These are phyloP conservation scores for Aspergillus caelatus DNA, from an alignment of 2,329 filamentous ascomycete species.

Conservation along the genomic window DNA sequence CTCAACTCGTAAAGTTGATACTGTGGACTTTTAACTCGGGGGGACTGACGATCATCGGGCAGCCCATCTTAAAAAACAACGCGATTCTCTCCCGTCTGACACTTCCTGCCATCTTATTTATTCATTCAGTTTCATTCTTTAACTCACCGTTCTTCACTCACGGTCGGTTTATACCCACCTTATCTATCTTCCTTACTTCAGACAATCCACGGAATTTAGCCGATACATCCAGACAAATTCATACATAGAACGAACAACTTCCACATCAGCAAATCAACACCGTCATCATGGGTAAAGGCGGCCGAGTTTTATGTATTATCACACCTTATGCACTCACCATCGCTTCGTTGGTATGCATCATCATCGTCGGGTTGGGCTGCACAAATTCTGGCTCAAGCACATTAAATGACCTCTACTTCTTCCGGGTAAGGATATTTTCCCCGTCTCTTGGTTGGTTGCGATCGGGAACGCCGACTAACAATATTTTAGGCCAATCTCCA, in stretches of 20 bases:
- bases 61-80: constrained; percentile 13
- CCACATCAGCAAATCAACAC: background rate
- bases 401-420: constrained; percentile 59
- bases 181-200: background rate
- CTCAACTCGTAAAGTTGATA: background rate
- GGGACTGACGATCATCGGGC: constrained; percentile 9
- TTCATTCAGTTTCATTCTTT: background rate
- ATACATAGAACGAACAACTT: background rate
- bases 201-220: background rate
- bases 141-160: background rate
- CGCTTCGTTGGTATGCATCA: constrained; percentile 70
- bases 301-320: constrained; percentile 83
- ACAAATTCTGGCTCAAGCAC: constrained; percentile 52
- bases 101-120: constrained; percentile 5
- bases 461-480: constrained; percentile 9
- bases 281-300: constrained; percentile 67
- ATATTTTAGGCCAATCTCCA: constrained; percentile 57
- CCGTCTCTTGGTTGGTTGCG: background rate
- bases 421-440: constrained; percentile 42
- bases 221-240: background rate
- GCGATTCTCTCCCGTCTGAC: constrained; percentile 7
- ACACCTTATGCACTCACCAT: constrained; percentile 82
- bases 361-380: constrained; percentile 61
- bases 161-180: background rate
- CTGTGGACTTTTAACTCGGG: background rate